These are phyloP conservation scores for Neurospora sp. DNA, from an alignment of 495 filamentous ascomycete species.

Conservation along the genomic window DNA sequence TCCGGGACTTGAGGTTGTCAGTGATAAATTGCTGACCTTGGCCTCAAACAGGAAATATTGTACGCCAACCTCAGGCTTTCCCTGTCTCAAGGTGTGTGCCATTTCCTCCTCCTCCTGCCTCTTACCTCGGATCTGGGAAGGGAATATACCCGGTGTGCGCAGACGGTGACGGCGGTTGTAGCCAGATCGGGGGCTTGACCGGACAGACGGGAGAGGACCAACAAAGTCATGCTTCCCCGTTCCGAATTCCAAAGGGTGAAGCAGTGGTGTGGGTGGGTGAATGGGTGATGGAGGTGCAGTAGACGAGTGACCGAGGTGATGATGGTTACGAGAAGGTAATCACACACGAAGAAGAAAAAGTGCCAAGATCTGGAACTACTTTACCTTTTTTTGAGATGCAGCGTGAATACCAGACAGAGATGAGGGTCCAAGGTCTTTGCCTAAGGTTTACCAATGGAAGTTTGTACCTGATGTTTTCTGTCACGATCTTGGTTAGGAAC, in stretches of 20 bases:
- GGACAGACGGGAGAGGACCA: neutral
- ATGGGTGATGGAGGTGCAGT: neutral
- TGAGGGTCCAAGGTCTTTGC: neutral
- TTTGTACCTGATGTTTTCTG: neutral
- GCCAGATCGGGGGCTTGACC: neutral
- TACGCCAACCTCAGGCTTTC: neutral
- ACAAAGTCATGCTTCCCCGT: neutral
- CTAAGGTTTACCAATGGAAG: neutral
- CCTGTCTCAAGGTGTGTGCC: neutral
- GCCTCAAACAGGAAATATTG: neutral
- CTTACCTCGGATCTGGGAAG: neutral
- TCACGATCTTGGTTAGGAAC: neutral
- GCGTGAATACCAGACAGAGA: neutral
- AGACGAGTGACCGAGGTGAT: neutral
- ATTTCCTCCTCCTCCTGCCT: neutral
- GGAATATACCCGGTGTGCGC: neutral
- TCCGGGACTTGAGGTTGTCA: neutral
- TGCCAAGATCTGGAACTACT: neutral
- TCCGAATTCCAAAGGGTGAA: neutral
- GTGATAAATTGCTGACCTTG: neutral
- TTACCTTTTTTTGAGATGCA: neutral
- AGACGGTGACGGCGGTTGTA: neutral
- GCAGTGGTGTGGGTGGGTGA: neutral
- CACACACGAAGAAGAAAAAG: neutral
- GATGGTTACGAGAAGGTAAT: neutral